Conservation (phyloP, 257 asterid species). For the Lycium barbarum region DNA sequence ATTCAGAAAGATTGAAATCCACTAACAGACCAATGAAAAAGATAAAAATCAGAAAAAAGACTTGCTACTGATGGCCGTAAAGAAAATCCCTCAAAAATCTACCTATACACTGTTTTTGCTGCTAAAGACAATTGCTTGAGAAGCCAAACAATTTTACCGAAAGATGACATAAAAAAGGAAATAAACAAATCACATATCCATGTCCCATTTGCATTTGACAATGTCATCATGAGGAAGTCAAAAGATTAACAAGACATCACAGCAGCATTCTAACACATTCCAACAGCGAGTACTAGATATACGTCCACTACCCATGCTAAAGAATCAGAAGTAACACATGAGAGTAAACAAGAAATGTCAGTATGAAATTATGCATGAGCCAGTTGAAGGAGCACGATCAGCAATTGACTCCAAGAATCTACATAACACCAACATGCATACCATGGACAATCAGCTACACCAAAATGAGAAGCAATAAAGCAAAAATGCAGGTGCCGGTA, state of each 20-base stretch:
- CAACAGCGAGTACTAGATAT: not conserved
- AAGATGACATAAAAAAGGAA: not conserved
- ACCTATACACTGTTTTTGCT: not conserved
- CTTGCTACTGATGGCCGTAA: conserved; percentile 12
- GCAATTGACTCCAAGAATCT: not conserved
- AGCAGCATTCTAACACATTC: not conserved
- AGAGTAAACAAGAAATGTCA: not conserved
- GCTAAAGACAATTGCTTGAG: conserved; percentile 8
- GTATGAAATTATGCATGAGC: not conserved
- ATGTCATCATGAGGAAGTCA: not conserved
- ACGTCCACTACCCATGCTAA: not conserved
- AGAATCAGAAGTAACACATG: not conserved
- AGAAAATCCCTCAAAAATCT: not conserved
- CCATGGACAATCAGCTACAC: conserved; percentile 13
- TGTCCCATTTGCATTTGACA: not conserved
- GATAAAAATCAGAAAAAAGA: not conserved
- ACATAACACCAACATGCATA: conserved; percentile 1
- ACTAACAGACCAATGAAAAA: not conserved
- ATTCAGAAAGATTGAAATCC: not conserved
- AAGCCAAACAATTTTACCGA: not conserved
- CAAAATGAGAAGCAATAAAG: not conserved
- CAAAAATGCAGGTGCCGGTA: not conserved
- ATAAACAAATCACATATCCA: not conserved
- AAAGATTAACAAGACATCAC: not conserved
- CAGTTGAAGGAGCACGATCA: not conserved